Evolutionary conservation across 2,329 filamentous ascomycete genomes (phyloP).

Genomic region (Penicillium frequentans): DNA sequence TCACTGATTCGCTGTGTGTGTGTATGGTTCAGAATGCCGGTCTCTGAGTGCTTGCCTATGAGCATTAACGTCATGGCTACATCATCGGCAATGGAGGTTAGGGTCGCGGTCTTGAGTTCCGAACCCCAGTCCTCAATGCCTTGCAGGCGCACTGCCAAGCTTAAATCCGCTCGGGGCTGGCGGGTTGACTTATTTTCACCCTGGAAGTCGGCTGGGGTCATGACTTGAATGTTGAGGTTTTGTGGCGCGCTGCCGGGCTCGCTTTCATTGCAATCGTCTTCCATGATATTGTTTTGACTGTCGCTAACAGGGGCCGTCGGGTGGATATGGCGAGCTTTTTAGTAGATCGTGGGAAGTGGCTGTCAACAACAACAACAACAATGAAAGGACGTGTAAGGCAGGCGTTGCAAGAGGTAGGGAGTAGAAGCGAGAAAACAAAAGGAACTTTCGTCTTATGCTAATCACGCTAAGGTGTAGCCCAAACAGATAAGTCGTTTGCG

Average conservation of each 20-base stretch:
- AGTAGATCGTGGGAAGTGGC: not conserved
- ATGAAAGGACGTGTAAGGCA: not conserved
- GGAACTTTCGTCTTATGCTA: not conserved
- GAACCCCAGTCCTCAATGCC: slow-evolving; percentile 19
- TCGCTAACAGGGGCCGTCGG: not conserved
- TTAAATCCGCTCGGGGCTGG: not conserved
- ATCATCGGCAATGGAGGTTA: slow-evolving; percentile 31
- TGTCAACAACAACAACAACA: not conserved
- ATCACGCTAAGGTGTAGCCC: not conserved
- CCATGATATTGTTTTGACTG: not conserved
- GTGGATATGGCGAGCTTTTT: not conserved
- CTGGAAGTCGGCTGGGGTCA: not conserved
- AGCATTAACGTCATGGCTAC: slow-evolving; percentile 30
- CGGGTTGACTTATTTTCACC: not conserved
- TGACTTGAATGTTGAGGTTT: not conserved
- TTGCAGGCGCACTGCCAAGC: slow-evolving; percentile 21
- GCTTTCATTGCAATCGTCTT: not conserved
- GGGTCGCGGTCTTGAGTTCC: slow-evolving; percentile 20
- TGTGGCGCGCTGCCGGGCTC: not conserved
- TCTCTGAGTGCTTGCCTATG: slow-evolving; percentile 27
- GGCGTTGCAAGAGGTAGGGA: not conserved
- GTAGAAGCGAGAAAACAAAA: not conserved
- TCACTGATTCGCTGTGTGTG: slow-evolving; percentile 28
- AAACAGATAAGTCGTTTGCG: not conserved
- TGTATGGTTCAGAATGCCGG: slow-evolving; percentile 20